phyloP scores from a whole-genome alignment of 2,329 filamentous ascomycete genomes.

The Alternaria arborescens region DNA sequence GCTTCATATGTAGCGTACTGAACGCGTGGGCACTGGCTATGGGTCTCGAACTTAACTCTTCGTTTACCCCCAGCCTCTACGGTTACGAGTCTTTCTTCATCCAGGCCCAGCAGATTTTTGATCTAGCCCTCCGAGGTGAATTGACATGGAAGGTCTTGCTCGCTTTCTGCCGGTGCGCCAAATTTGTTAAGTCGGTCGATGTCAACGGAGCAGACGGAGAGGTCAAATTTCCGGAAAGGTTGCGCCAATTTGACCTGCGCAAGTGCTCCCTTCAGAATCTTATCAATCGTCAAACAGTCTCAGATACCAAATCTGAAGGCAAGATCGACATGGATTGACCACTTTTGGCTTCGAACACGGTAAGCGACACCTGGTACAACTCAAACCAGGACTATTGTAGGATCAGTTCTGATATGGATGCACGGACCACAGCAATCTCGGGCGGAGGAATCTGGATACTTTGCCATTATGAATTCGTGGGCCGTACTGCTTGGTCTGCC shows the following conservation, averaged over 20 bases:
- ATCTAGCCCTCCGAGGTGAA: constrained; percentile 2
- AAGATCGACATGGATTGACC: background rate
- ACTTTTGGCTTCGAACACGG: background rate
- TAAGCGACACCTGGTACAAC: background rate
- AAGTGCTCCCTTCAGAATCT: background rate
- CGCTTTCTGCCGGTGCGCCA: constrained; percentile 17
- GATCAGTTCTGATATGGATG: constrained; percentile 5
- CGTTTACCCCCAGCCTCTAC: constrained; percentile 5
- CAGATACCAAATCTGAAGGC: background rate
- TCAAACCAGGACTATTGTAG: background rate
- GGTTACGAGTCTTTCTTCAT: constrained; percentile 11
- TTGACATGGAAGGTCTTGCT: constrained; percentile 23
- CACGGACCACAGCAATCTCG: constrained; percentile 1
- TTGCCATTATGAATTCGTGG: constrained; percentile 29
- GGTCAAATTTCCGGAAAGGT: background rate
- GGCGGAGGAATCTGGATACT: constrained; percentile 15
- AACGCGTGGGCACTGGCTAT: constrained; percentile 32
- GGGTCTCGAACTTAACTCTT: constrained; percentile 18
- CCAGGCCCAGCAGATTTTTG: constrained; percentile 14
- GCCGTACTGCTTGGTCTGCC: constrained; percentile 20
- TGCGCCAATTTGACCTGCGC: constrained; percentile 16
- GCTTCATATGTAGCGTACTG: constrained; percentile 16
- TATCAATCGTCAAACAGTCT: background rate
- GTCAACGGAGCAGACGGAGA: background rate
- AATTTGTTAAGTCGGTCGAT: constrained; percentile 8